These are phyloP conservation scores for Fusarium azukiicola DNA, from an alignment of 2,329 filamentous ascomycete genomes.

Conservation along the genomic window DNA sequence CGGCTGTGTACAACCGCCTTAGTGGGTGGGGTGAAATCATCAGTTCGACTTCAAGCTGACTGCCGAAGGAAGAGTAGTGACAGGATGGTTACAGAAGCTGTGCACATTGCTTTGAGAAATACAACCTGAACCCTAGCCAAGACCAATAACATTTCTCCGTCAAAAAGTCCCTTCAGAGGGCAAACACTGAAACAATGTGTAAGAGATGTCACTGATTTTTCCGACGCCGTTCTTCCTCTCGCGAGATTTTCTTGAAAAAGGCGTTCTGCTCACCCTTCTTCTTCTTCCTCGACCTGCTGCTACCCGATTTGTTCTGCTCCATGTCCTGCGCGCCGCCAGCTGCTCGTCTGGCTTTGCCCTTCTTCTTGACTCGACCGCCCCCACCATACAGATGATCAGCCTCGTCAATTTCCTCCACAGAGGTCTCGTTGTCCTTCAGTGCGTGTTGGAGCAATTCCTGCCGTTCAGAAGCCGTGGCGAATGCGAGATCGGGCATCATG, in stretches of 20 bases:
- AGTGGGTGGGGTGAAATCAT: too few species aligned
- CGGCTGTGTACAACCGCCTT: too few species aligned
- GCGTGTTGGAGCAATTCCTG: constrained; percentile 91
- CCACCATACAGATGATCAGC: constrained; percentile 16
- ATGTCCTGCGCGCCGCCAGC: too few species aligned
- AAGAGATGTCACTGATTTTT: not conserved
- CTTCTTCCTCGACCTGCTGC: constrained; percentile 16
- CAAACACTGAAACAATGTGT: too few species aligned
- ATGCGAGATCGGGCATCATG: constrained; percentile 86
- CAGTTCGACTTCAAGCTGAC: too few species aligned
- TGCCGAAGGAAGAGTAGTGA: too few species aligned
- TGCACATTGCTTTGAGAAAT: too few species aligned
- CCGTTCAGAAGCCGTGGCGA: constrained; percentile 86
- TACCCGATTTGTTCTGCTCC: constrained; percentile 22
- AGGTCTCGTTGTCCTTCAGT: constrained; percentile 86
- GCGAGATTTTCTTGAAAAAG: constrained; percentile 48
- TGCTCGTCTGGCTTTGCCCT: not conserved
- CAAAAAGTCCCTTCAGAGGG: too few species aligned
- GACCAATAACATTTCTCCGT: too few species aligned
- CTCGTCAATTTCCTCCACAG: constrained; percentile 19
- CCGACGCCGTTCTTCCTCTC: constrained; percentile 36
- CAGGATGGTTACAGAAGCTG: too few species aligned
- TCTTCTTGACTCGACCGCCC: constrained; percentile 2
- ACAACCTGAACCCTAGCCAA: too few species aligned
- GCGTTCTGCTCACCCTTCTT: constrained; percentile 37